Evolutionary conservation across 1,284 basidiomycete genomes (phyloP).

Genomic region (Somion occarium): DNA sequence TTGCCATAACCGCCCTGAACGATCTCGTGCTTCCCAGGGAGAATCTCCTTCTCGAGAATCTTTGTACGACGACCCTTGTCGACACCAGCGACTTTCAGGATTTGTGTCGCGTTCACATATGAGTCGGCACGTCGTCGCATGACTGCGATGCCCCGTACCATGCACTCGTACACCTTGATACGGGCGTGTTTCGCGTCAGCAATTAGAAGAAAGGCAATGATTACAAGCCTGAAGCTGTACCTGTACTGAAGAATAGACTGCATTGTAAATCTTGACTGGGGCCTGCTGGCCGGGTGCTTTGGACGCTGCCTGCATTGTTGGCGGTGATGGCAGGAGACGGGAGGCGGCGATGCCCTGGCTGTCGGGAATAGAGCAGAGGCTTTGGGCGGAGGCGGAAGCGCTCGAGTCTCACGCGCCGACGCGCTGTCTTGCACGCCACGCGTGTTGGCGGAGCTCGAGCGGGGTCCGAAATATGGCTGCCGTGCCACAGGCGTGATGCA

Average conservation of each 20-base stretch:
- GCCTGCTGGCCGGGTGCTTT: conserved; percentile 40
- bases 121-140: conserved; percentile 95
- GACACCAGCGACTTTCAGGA: conserved; percentile 97
- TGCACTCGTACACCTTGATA: conserved; percentile 86
- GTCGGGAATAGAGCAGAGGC: conserved; percentile 11
- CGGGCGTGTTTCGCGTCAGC: conserved; percentile 29
- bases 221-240: conserved; percentile 31
- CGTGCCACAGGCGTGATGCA: too few species aligned
- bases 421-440: conserved; percentile 14
- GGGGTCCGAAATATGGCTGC: too few species aligned
- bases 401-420: conserved; percentile 26
- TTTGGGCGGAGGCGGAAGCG: conserved; percentile 25
- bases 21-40: conserved; percentile 96
- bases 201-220: conserved; percentile 19
- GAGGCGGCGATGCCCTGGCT: conserved; percentile 1
- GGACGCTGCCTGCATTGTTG: conserved; percentile 30
- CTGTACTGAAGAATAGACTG: conserved; percentile 84
- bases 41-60: conserved; percentile 97
- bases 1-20: conserved; percentile 99
- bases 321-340: conserved; percentile 9
- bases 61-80: conserved; percentile 96
- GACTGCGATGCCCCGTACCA: conserved; percentile 97
- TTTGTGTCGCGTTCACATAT: conserved; percentile 97
- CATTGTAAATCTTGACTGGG: conserved; percentile 83
- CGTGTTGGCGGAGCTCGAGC: conserved; percentile 24